A percentile compares a stretch with the other conserved stretches of the same genome.
These are phyloP conservation scores for Graphiopsis chlorocephala DNA, from an alignment of 2,329 filamentous ascomycete genomes.

Conservation along the genomic window DNA sequence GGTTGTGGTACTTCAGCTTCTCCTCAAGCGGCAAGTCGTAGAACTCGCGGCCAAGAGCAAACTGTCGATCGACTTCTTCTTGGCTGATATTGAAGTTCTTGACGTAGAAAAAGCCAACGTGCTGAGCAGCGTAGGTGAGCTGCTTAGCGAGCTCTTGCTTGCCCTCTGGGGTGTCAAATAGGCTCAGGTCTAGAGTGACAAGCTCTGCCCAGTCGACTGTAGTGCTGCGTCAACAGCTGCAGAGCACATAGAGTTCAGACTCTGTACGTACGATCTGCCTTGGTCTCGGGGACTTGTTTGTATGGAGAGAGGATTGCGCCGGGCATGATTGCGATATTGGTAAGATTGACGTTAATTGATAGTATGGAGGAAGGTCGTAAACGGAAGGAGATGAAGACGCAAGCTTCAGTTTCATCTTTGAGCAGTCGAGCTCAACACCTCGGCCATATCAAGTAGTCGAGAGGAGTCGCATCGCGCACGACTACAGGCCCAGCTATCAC, in stretches of 20 bases:
- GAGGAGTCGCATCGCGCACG: constrained; percentile 10
- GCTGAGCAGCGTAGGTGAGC: constrained; percentile 50
- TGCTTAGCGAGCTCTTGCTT: constrained; percentile 55
- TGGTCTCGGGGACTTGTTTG: constrained; percentile 34
- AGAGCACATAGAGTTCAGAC: background rate
- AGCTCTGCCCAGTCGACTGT: constrained; percentile 52
- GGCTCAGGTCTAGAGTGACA: constrained; percentile 55
- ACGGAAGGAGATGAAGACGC: background rate
- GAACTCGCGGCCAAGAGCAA: constrained; percentile 59
- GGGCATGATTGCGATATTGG: background rate
- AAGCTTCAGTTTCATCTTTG: background rate
- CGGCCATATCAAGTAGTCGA: background rate
- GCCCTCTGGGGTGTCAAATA: constrained; percentile 54
- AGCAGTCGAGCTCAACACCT: background rate
- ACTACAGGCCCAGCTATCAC: constrained; percentile 11
- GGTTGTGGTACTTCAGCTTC: constrained; percentile 53
- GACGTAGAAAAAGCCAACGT: constrained; percentile 61
- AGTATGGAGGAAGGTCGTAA: background rate
- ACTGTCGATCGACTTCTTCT: constrained; percentile 60
- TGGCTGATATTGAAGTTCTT: constrained; percentile 61
- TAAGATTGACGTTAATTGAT: background rate
- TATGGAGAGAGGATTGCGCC: constrained; percentile 23
- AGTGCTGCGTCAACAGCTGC: background rate
- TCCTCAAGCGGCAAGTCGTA: constrained; percentile 57
- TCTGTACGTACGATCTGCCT: constrained; percentile 23